These are phyloP conservation scores for Pythium brassicae DNA, from an alignment of 352 stramenopile species.

Conservation along the genomic window DNA sequence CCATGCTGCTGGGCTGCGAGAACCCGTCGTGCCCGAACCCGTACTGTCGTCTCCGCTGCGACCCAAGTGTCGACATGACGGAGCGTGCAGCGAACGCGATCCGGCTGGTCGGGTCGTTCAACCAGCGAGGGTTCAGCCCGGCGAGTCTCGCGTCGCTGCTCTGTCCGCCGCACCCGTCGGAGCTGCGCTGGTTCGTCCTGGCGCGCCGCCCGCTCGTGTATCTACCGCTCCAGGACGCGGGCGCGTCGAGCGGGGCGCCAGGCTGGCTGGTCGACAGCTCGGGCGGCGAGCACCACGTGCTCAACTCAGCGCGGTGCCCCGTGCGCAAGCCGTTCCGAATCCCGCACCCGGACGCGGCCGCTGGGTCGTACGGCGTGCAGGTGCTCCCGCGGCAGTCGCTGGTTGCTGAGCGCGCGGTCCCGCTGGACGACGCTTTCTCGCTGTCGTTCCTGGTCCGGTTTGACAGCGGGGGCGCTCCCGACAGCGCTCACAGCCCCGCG, in stretches of 20 bases:
- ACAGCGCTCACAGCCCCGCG: not conserved
- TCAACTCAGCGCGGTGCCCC: conserved; percentile 21
- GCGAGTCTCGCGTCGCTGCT: conserved; percentile 34
- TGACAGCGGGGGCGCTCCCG: conserved; percentile 1
- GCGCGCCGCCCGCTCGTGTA: conserved; percentile 38
- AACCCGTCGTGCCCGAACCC: conserved; percentile 36
- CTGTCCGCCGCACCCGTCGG: conserved; percentile 21
- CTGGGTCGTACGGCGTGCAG: conserved; percentile 31
- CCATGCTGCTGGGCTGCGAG: conserved; percentile 39
- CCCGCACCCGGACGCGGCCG: conserved; percentile 9
- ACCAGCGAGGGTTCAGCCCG: conserved; percentile 24
- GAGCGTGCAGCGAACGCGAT: conserved; percentile 45
- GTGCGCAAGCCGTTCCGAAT: conserved; percentile 63
- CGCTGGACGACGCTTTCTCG: conserved; percentile 5
- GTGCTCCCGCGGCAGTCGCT: conserved; percentile 22
- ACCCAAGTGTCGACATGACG: conserved; percentile 3
- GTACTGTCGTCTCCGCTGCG: conserved; percentile 25
- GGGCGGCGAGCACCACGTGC: conserved; percentile 34
- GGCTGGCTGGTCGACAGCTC: conserved; percentile 47
- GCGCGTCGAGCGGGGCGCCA: not conserved
- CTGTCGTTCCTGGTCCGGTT: conserved; percentile 53
- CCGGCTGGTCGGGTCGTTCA: conserved; percentile 36
- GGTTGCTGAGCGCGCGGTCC: conserved; percentile 12
- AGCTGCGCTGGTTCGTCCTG: conserved; percentile 43
- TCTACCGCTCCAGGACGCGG: conserved; percentile 53